Conservation (phyloP, 495 filamentous ascomycete genomes). For the Podospora anserina region DNA sequence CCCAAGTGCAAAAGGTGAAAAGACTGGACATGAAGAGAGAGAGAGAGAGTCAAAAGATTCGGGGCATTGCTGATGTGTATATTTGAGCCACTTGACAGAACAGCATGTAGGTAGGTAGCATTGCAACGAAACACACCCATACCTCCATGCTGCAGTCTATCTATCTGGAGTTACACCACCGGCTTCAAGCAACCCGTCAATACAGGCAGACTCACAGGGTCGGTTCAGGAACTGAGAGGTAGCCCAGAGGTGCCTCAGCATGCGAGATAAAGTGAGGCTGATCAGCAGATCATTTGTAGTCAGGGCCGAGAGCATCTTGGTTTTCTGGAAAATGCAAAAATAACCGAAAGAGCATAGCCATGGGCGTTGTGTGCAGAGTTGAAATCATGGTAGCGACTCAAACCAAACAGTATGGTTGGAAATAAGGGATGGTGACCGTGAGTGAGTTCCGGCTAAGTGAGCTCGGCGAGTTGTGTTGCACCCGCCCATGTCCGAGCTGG, state of each 20-base stretch:
- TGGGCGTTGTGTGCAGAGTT: no score
- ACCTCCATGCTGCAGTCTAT: background rate
- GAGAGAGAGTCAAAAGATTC: background rate
- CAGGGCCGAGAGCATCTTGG: background rate
- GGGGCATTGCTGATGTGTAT: background rate
- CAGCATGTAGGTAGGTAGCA: background rate
- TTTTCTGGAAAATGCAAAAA: background rate
- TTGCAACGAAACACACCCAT: background rate
- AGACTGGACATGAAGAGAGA: background rate
- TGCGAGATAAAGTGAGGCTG: background rate
- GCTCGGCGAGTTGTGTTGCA: background rate
- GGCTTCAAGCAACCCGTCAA: background rate
- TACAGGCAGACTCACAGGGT: background rate
- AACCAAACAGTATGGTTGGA: background rate
- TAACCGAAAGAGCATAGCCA: background rate
- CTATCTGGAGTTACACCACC: background rate
- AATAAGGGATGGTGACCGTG: background rate
- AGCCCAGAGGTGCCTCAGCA: background rate
- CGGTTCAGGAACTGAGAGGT: background rate
- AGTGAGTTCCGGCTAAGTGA: conserved; percentile 4
- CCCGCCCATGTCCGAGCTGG: background rate
- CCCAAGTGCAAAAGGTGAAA: background rate
- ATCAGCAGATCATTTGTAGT: background rate
- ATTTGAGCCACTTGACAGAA: background rate
- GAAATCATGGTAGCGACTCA: background rate